Conservation (phyloP, 805 yeast species). For the Barnettozyma sucrosica region DNA sequence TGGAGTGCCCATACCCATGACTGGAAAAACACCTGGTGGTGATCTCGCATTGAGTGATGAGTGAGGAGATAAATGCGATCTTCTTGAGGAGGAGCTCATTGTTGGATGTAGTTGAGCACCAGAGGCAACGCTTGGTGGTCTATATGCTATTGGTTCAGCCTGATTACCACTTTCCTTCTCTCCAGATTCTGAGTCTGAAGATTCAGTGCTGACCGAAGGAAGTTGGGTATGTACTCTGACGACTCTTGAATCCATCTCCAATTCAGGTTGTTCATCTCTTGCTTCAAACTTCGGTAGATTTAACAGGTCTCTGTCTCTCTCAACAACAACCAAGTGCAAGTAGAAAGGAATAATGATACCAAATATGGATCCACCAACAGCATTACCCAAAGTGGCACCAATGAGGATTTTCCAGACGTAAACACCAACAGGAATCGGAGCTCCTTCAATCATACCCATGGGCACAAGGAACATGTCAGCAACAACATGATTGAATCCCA, state of each 20-base stretch:
- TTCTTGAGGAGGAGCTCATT: slow-evolving; percentile 9
- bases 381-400: slow-evolving; percentile 70
- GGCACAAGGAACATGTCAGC: slow-evolving; percentile 75
- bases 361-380: slow-evolving; percentile 72
- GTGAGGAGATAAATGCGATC: slow-evolving; percentile 1
- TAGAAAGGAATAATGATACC: slow-evolving; percentile 65
- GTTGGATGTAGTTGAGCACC: slow-evolving; percentile 3
- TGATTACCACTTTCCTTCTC: slow-evolving; percentile 6
- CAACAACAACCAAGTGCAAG: slow-evolving; percentile 66
- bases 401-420: slow-evolving; percentile 70
- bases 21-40: slow-evolving; percentile 78
- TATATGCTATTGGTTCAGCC: slow-evolving; percentile 16
- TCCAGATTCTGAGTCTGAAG: neutral
- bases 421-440: slow-evolving; percentile 53
- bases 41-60: slow-evolving; percentile 32
- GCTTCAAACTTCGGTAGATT: slow-evolving; percentile 65
- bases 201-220: neutral
- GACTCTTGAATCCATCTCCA: slow-evolving; percentile 73
- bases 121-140: slow-evolving; percentile 9
- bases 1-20: slow-evolving; percentile 71
- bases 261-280: slow-evolving; percentile 75
- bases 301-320: slow-evolving; percentile 55
- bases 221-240: slow-evolving; percentile 40
- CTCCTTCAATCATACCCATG: slow-evolving; percentile 63
- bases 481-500: slow-evolving; percentile 76